These are phyloP conservation scores for Clarireedia homoeocarpa DNA, from an alignment of 2,329 filamentous ascomycete species.

Conservation along the genomic window DNA sequence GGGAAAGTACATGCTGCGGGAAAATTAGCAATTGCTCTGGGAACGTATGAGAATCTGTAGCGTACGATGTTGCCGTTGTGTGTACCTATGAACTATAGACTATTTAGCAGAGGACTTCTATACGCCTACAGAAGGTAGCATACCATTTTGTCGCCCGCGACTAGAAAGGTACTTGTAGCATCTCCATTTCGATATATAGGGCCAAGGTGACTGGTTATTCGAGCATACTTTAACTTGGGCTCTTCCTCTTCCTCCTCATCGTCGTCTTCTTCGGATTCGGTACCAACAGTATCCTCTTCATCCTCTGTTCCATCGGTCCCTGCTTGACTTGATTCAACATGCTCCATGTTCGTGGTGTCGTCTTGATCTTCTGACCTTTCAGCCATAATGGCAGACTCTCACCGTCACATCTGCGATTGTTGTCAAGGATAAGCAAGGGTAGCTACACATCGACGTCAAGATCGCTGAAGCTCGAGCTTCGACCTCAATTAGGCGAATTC, in stretches of 20 bases:
- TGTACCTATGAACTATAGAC: constrained; percentile 71
- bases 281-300: constrained; percentile 27
- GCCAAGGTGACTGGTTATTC: constrained; percentile 71
- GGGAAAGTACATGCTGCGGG: constrained; percentile 69
- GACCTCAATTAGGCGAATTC: constrained; percentile 5
- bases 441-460: constrained; percentile 19
- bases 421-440: constrained; percentile 14
- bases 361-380: constrained; percentile 24
- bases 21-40: constrained; percentile 22
- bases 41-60: constrained; percentile 20
- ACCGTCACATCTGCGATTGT: constrained; percentile 27
- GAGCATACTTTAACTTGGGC: constrained; percentile 85
- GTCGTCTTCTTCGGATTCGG: constrained; percentile 37
- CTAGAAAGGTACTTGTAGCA: constrained; percentile 83
- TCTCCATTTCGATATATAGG: constrained; percentile 90
- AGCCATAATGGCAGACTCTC: constrained; percentile 27
- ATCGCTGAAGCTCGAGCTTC: constrained; percentile 17
- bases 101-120: constrained; percentile 26
- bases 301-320: constrained; percentile 18
- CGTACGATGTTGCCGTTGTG: constrained; percentile 94
- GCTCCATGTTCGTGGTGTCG: constrained; percentile 20
- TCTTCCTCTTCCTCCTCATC: constrained; percentile 63
- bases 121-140: constrained; percentile 18
- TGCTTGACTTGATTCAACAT: constrained; percentile 16
- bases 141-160: constrained; percentile 96